phyloP scores from a whole-genome alignment of 768 basidiomycete species.

The Termitomyces sp. region DNA sequence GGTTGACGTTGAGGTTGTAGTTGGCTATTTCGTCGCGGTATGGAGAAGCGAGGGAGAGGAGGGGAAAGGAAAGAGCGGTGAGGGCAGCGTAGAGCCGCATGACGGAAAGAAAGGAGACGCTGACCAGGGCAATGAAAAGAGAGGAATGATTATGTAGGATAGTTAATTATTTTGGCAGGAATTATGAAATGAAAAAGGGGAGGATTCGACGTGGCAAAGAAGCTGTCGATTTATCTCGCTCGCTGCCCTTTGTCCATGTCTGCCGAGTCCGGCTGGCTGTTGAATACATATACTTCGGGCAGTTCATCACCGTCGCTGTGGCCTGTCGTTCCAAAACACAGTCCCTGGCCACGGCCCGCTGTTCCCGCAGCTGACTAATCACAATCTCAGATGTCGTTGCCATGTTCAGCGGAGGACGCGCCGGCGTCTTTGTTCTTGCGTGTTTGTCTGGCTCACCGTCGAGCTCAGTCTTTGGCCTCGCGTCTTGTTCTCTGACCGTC shows the following conservation, averaged over 20 bases:
- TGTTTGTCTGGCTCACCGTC: no score
- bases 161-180: not conserved
- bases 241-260: not conserved
- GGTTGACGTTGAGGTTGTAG: slow-evolving; percentile 79
- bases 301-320: not conserved
- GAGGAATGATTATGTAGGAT: slow-evolving; percentile 6
- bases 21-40: slow-evolving; percentile 60
- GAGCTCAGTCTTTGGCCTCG: no score
- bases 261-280: not conserved
- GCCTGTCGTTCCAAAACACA: not conserved
- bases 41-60: slow-evolving; percentile 50
- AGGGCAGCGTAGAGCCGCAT: slow-evolving; percentile 49
- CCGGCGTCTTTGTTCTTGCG: not conserved
- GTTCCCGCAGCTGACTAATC: slow-evolving; percentile 6
- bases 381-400: not conserved
- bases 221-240: not conserved
- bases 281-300: not conserved
- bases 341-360: not conserved
- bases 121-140: slow-evolving; percentile 16
- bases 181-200: slow-evolving; percentile 1
- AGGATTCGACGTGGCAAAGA: slow-evolving; percentile 2
- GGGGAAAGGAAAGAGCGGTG: slow-evolving; percentile 28
- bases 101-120: slow-evolving; percentile 7
- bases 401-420: not conserved
- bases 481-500: no score